Percentiles rank a stretch among this genome's conserved stretches.
Conservation (phyloP, 1,284 basidiomycete species). For the Pisolithus thermaeus region DNA sequence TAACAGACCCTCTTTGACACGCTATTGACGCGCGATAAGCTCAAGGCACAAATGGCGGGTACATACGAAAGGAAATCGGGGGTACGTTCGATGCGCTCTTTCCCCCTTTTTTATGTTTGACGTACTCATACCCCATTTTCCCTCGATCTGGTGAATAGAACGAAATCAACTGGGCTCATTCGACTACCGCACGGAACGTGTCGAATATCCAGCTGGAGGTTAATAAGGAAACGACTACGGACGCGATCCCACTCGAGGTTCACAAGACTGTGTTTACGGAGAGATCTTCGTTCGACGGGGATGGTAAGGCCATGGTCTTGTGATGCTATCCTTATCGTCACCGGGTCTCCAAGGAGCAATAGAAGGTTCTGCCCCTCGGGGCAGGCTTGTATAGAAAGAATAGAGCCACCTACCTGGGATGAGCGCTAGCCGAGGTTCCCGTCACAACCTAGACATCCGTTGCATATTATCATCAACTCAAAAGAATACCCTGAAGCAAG, state of each 20-base stretch:
- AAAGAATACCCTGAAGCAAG: too few species aligned
- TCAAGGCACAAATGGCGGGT: slow-evolving; percentile 6
- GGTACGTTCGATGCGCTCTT: background rate
- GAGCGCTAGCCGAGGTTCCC: too few species aligned
- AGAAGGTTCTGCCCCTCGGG: too few species aligned
- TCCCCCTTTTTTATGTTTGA: background rate
- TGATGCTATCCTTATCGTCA: background rate
- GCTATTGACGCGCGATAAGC: slow-evolving; percentile 9
- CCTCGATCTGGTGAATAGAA: background rate
- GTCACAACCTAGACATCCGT: too few species aligned
- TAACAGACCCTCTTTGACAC: slow-evolving; percentile 14
- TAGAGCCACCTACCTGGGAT: too few species aligned
- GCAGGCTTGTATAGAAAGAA: too few species aligned
- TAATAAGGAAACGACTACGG: background rate
- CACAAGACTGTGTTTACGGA: background rate
- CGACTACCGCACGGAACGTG: background rate
- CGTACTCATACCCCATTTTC: background rate
- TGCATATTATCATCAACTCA: too few species aligned
- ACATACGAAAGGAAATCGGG: background rate
- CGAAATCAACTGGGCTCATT: background rate
- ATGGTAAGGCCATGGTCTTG: background rate
- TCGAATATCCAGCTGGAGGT: background rate
- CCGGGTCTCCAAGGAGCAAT: too few species aligned
- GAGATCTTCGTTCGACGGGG: background rate
- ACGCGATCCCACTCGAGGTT: background rate